Evolutionary conservation across 176 grass and related monocot genomes (phyloP).

Genomic region (Triticum timopheevii): DNA sequence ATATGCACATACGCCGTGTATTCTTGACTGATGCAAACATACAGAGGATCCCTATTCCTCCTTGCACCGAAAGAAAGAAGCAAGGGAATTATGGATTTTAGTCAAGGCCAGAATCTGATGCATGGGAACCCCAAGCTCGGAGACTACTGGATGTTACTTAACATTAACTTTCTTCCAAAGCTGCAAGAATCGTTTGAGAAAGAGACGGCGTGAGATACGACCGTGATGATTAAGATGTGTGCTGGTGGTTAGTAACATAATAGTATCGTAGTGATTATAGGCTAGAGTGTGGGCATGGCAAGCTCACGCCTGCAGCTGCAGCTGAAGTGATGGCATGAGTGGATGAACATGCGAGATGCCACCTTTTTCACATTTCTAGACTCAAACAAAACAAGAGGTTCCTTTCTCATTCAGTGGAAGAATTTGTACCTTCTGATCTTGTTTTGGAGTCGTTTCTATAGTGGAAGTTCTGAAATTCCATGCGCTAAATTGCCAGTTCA

Average conservation of each 20-base stretch:
- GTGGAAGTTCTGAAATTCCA: neutral
- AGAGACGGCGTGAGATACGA: conserved; percentile 9
- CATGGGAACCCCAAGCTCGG: conserved; percentile 28
- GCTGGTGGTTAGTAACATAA: conserved; percentile 12
- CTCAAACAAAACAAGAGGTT: conserved; percentile 15
- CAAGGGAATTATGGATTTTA: conserved; percentile 22
- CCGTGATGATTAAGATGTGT: neutral
- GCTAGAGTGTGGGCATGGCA: neutral
- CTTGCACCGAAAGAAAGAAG: conserved; percentile 42
- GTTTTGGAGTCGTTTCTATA: neutral
- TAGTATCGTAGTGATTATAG: neutral
- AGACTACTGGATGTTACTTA: conserved; percentile 8
- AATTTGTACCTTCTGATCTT: conserved; percentile 46
- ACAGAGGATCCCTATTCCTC: conserved; percentile 32
- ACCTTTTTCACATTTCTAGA: conserved; percentile 29
- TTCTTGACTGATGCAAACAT: conserved; percentile 28
- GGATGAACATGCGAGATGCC: conserved; percentile 1
- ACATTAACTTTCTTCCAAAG: conserved; percentile 17
- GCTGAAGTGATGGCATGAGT: conserved; percentile 26
- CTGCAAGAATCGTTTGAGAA: conserved; percentile 22
- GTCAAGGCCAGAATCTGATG: conserved; percentile 53
- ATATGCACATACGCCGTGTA: conserved; percentile 14
- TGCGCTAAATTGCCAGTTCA: neutral
- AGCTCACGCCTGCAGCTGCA: conserved; percentile 14
- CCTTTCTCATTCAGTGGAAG: conserved; percentile 44